Conservation (phyloP, 2,329 filamentous ascomycete genomes). For the Coleophoma cylindrospora region DNA sequence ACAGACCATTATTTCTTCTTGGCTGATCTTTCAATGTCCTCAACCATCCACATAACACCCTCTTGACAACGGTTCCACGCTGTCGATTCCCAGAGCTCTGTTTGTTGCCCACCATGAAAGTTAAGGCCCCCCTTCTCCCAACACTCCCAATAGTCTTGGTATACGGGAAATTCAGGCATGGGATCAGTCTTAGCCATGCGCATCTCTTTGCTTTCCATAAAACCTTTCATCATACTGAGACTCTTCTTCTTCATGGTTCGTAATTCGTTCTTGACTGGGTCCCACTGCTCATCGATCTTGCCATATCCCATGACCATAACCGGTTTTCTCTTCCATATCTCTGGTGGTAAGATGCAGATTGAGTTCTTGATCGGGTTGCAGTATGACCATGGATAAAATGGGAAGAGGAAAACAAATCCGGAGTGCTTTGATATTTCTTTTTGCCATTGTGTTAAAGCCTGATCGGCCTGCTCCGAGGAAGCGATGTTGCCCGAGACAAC, state of each 20-base stretch:
- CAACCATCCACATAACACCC: background rate
- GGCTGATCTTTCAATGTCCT: background rate
- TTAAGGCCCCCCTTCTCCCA: background rate
- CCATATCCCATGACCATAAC: slow-evolving; percentile 1
- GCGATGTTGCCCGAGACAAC: background rate
- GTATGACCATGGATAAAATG: slow-evolving; percentile 1
- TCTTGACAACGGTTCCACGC: background rate
- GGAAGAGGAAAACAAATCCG: slow-evolving; percentile 1
- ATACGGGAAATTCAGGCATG: background rate
- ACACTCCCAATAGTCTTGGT: background rate
- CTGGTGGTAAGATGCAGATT: background rate
- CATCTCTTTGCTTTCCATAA: background rate
- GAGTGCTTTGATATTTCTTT: background rate
- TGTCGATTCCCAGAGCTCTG: background rate
- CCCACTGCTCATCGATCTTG: background rate
- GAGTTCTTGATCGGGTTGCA: slow-evolving; percentile 2
- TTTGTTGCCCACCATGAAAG: background rate
- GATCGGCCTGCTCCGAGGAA: background rate
- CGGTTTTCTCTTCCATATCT: background rate
- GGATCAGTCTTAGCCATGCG: background rate
- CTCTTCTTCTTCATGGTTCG: background rate
- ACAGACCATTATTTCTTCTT: too few species aligned
- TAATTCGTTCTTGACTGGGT: background rate
- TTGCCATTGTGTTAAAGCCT: background rate
- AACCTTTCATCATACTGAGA: slow-evolving; percentile 1